Conservation (phyloP, 164 flowering plant genomes). For the Liquidambar formosana region DNA sequence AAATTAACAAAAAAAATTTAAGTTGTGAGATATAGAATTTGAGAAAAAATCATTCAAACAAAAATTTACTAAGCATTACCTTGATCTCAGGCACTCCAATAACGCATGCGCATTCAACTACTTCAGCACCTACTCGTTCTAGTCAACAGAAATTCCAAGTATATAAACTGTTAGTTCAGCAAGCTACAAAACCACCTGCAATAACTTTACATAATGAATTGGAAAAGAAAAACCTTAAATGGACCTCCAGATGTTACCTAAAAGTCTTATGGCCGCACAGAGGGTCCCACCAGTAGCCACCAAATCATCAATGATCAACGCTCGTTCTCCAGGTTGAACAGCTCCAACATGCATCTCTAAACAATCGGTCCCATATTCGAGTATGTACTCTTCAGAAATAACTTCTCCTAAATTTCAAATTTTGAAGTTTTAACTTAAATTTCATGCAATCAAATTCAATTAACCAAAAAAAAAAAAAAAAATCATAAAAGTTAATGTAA, state of each 20-base stretch:
- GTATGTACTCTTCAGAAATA: conserved; percentile 71
- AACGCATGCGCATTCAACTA: conserved; percentile 92
- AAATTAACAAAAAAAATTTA: too few relatives aligned
- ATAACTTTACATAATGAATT: too few relatives aligned
- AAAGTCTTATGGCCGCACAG: conserved; percentile 74
- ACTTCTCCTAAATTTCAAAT: conserved; percentile 54
- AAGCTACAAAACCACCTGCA: too few relatives aligned
- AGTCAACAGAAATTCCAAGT: not conserved
- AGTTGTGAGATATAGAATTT: not conserved
- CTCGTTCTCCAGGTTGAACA: conserved; percentile 74
- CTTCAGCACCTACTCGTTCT: conserved; percentile 87
- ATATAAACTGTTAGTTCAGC: too few relatives aligned
- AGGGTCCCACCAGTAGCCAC: conserved; percentile 97
- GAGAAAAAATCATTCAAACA: not conserved
- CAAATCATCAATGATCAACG: conserved; percentile 81
- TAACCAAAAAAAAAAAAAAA: too few relatives aligned
- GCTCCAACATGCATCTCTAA: conserved; percentile 93
- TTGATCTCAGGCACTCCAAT: conserved; percentile 74
- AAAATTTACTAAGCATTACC: conserved; percentile 37
- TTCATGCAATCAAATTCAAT: too few relatives aligned
- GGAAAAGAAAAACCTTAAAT: not conserved
- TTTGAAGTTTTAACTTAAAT: too few relatives aligned
- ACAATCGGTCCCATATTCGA: conserved; percentile 90
- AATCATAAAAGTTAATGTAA: too few relatives aligned
- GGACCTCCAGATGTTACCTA: conserved; percentile 46